Evolutionary conservation across 1,284 basidiomycete genomes (phyloP).

Genomic region (Cryptococcus sp.): DNA sequence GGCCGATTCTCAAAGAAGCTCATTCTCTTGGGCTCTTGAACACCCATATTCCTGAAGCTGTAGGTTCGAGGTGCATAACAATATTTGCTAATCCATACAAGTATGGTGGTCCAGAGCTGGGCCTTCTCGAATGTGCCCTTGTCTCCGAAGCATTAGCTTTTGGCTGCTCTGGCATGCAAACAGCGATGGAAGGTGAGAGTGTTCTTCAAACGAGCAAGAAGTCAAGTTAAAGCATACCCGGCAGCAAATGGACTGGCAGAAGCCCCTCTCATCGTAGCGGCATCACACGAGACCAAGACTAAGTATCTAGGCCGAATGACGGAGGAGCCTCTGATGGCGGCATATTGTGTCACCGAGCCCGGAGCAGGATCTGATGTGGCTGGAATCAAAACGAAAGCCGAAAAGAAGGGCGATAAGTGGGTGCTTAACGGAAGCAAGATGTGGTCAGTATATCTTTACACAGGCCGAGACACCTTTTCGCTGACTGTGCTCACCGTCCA

Average conservation of each 20-base stretch:
- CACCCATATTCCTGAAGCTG: constrained; percentile 56
- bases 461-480: not conserved
- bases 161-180: constrained; percentile 61
- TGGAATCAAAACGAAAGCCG: constrained; percentile 56
- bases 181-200: constrained; percentile 52
- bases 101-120: constrained; percentile 59
- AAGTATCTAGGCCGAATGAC: constrained; percentile 63
- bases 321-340: constrained; percentile 60
- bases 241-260: constrained; percentile 58
- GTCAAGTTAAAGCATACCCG: not conserved
- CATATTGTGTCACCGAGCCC: constrained; percentile 61
- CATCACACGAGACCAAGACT: constrained; percentile 56
- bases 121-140: constrained; percentile 57
- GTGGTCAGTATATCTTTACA: constrained; percentile 49
- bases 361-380: constrained; percentile 61
- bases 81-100: constrained; percentile 19
- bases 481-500: not conserved
- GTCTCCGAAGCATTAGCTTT: constrained; percentile 58
- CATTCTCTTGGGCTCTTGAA: constrained; percentile 57
- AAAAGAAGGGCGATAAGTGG: constrained; percentile 55
- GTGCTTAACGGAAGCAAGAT: constrained; percentile 58
- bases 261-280: constrained; percentile 59
- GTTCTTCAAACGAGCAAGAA: no score
- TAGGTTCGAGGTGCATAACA: constrained; percentile 21
- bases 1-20: constrained; percentile 59